A percentile compares a stretch with the other conserved stretches of the same genome.
These are phyloP conservation scores for Hymenoscyphus fructigenus DNA, from an alignment of 2,329 filamentous ascomycete genomes.

Conservation along the genomic window DNA sequence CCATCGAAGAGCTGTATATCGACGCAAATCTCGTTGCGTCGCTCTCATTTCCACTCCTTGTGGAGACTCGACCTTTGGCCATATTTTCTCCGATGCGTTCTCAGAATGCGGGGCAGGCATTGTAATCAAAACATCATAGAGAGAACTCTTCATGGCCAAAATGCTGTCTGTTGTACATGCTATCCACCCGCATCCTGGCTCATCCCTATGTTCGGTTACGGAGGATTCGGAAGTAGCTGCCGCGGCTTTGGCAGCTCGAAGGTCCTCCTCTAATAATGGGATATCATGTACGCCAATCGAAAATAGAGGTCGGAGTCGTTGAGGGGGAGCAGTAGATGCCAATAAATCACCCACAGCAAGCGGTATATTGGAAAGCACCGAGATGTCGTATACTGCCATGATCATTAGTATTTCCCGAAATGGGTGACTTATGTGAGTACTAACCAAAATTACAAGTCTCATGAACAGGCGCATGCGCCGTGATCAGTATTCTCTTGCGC, in stretches of 20 bases:
- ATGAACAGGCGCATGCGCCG: constrained; percentile 82
- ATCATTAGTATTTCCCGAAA: constrained; percentile 6
- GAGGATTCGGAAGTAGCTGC: constrained; percentile 37
- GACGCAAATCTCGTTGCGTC: constrained; percentile 84
- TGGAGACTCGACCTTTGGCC: constrained; percentile 72
- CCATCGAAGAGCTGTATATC: constrained; percentile 68
- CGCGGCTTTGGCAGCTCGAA: constrained; percentile 45
- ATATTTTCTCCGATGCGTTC: constrained; percentile 60
- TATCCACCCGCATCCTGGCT: constrained; percentile 71
- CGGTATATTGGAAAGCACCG: constrained; percentile 87
- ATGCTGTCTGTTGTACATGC: constrained; percentile 96
- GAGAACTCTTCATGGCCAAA: constrained; percentile 76
- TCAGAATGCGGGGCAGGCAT: constrained; percentile 65
- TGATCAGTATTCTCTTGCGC: constrained; percentile 83
- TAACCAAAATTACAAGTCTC: constrained; percentile 85
- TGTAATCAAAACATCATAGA: constrained; percentile 89
- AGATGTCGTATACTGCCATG: constrained; percentile 82
- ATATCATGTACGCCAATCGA: constrained; percentile 94
- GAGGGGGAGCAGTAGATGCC: constrained; percentile 58
- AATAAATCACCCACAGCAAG: constrained; percentile 69
- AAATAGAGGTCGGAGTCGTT: constrained; percentile 81
- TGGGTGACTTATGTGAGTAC: constrained; percentile 17
- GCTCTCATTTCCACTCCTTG: constrained; percentile 70
- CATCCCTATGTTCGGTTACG: constrained; percentile 42
- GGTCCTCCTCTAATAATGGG: constrained; percentile 66